Conservation (phyloP, 2,329 filamentous ascomycete species). For the Fusarium sp. region DNA sequence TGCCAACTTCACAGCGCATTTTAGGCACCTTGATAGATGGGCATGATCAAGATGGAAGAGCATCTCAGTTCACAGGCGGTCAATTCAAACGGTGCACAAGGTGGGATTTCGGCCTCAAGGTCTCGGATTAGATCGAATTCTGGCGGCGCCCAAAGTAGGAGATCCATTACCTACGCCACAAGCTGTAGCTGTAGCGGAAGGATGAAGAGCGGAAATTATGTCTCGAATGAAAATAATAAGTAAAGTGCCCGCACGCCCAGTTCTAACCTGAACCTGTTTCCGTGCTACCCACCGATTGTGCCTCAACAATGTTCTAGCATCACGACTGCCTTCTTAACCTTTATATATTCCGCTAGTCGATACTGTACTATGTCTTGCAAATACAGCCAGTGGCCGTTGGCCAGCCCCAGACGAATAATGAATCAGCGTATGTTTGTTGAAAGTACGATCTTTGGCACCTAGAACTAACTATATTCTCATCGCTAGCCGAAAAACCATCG, state of each 20-base stretch:
- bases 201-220: not conserved
- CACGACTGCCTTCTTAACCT: not conserved
- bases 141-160: no score
- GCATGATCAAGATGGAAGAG: no score
- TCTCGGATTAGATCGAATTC: no score
- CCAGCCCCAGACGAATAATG: not conserved
- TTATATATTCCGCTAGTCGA: not conserved
- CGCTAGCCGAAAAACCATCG: not conserved
- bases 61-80: no score
- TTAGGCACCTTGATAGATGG: no score
- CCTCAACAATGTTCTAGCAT: not conserved
- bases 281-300: not conserved
- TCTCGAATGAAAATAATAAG: not conserved
- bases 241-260: not conserved
- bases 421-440: not conserved
- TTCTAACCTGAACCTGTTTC: not conserved
- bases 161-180: not conserved
- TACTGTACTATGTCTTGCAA: not conserved
- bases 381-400: not conserved
- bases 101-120: no score
- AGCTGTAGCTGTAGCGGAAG: not conserved
- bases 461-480: not conserved
- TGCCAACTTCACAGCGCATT: no score
- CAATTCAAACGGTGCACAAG: no score
- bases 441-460: not conserved